Evolutionary conservation across 805 yeast genomes (phyloP).

Genomic region (Ogataea degrootiae): DNA sequence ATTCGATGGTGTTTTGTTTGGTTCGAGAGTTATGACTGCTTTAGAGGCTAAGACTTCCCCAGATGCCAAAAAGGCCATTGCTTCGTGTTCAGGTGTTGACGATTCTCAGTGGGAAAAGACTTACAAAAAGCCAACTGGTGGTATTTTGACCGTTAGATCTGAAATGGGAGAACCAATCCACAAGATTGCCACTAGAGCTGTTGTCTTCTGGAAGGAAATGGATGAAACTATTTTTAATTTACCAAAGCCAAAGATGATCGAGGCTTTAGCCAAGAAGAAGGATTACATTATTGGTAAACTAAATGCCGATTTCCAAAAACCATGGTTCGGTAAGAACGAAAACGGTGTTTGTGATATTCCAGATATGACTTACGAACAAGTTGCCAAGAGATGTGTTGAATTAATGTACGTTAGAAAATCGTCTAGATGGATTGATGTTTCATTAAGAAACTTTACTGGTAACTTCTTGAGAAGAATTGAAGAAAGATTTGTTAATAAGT

Average conservation of each 20-base stretch:
- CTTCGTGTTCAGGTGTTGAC: slow-evolving; percentile 82
- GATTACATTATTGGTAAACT: slow-evolving; percentile 79
- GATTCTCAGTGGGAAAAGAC: slow-evolving; percentile 91
- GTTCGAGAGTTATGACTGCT: slow-evolving; percentile 96
- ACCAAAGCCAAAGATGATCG: slow-evolving; percentile 84
- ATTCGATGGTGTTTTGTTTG: slow-evolving; percentile 93
- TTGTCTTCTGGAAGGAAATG: slow-evolving; percentile 93
- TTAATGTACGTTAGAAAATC: slow-evolving; percentile 80
- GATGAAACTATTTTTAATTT: slow-evolving; percentile 89
- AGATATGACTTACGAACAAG: slow-evolving; percentile 94
- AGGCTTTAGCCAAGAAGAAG: slow-evolving; percentile 75
- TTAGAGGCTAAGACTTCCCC: slow-evolving; percentile 93
- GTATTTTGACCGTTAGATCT: slow-evolving; percentile 90
- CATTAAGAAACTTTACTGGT: slow-evolving; percentile 84
- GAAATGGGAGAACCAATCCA: slow-evolving; percentile 99
- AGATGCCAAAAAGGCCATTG: slow-evolving; percentile 91
- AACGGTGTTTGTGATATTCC: slow-evolving; percentile 84
- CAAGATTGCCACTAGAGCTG: slow-evolving; percentile 97
- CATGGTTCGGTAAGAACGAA: slow-evolving; percentile 86
- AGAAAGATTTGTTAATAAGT: slow-evolving; percentile 76
- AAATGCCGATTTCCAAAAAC: slow-evolving; percentile 95
- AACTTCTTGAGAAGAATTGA: slow-evolving; percentile 89
- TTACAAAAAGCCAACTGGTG: slow-evolving; percentile 94
- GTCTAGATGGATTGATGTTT: slow-evolving; percentile 78
- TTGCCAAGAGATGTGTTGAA: slow-evolving; percentile 81